Base-by-base conservation (phyloP, 768 basidiomycete genomes). In the Leccinum boreale region DNA sequence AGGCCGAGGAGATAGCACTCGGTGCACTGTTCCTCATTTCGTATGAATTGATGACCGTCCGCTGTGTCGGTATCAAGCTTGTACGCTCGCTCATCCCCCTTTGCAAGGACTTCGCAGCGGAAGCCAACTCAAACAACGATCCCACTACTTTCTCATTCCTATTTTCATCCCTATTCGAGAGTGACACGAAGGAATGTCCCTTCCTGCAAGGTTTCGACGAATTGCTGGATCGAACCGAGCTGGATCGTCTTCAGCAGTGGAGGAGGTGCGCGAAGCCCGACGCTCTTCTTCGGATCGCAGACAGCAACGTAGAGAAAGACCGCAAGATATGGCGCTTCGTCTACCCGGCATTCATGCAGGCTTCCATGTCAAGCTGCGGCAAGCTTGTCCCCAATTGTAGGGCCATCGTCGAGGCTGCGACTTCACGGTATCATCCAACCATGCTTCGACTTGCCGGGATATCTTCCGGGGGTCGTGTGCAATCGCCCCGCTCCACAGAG, bases 371-470 rank as follows among this genome's bases (percentile, higher is more conserved):
- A 19, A 72, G 79, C 51, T 74, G 77, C 3, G 74, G 79, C 17
- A 66, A 73, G 8, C 76, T 81, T 6, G 65, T 86, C 26, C 67
- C 70, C 3, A 70, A 77, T 8, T 82, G 90, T 65, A 80, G 92
- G 51, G 87, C 87, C 54, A 78, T 80, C 39, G 66, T 92, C 6
- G 83, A 87, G 52, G 85, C 87, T 7, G 84, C 89, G 2, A 83
- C 82, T 10, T 78, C 84, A 11, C 82, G 88, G 33, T 90, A 85
- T 62, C 89, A 92, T 60, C 83, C 86, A 7, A 76, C 78, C 1
- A 89, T 94, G 64, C 80, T 87, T 9, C 80, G 85, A 57, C 78
- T 92, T 44, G 89, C 92, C 8, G 91, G 90, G 3, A 75, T 94
- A 62, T 86, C 81, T 65, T 76, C 81, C n/a, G 66, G 76, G 14